phyloP scores from a whole-genome alignment of 805 yeast genomes.

The Scheffersomyces amazonensis region DNA sequence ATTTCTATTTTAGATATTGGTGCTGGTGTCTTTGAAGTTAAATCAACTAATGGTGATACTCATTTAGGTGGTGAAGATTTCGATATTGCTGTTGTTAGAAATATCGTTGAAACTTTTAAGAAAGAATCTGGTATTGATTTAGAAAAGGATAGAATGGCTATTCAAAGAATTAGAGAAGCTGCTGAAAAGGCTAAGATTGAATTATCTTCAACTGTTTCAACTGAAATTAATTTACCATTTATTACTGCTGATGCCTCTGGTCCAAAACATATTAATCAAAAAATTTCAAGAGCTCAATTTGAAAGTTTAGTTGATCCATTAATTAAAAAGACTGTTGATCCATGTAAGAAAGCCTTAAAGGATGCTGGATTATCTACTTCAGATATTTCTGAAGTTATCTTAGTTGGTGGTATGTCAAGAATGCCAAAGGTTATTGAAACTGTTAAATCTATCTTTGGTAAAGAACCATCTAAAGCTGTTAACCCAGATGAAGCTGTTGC shows the following conservation, averaged over 20 bases:
- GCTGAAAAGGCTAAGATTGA: constrained; percentile 90
- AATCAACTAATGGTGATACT: constrained; percentile 95
- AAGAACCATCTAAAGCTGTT: constrained; percentile 84
- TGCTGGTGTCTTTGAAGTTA: constrained; percentile 97
- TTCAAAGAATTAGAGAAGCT: constrained; percentile 84
- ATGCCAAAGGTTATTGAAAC: constrained; percentile 85
- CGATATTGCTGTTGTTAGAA: constrained; percentile 83
- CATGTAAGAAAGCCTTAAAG: constrained; percentile 78
- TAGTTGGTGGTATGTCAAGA: constrained; percentile 90
- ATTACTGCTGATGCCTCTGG: constrained; percentile 85
- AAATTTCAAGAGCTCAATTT: constrained; percentile 64
- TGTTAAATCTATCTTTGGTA: constrained; percentile 74
- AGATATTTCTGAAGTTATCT: constrained; percentile 74
- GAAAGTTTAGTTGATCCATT: constrained; percentile 66
- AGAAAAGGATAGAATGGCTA: constrained; percentile 65
- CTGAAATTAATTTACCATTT: constrained; percentile 79
- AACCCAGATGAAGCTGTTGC: constrained; percentile 96
- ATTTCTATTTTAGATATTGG: constrained; percentile 94
- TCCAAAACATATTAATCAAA: constrained; percentile 74
- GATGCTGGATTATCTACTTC: constrained; percentile 69
- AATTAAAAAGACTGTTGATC: constrained; percentile 69
- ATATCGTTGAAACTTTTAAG: constrained; percentile 77
- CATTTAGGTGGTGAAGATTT: constrained; percentile 93
- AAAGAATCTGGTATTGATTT: constrained; percentile 68
- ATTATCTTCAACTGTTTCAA: constrained; percentile 67